Evolutionary conservation across 139 green algal genomes (phyloP).

Genomic region (Micractinium conductrix): DNA sequence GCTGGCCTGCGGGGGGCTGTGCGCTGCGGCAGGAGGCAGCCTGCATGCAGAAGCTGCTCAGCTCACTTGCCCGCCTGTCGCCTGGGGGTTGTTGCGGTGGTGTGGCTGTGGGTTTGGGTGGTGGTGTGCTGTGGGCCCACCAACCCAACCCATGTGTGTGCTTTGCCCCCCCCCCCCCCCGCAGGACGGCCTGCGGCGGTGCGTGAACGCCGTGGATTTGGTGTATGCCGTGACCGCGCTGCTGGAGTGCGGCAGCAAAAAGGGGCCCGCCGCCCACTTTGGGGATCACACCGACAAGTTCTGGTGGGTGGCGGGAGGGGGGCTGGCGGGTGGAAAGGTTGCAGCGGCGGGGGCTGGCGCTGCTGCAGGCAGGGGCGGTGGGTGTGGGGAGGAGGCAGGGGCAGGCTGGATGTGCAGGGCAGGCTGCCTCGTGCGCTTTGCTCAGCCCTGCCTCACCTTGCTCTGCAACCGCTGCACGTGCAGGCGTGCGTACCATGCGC

Average conservation of each 20-base stretch:
- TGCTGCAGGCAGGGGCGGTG: no score
- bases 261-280: constrained; percentile 2
- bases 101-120: no score
- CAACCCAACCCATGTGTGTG: no score
- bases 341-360: no score
- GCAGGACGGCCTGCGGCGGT: constrained; percentile 49
- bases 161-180: not conserved
- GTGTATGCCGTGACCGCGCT: constrained; percentile 66
- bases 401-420: not conserved
- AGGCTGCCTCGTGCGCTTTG: not conserved
- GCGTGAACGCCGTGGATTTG: constrained; percentile 58
- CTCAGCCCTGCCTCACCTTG: not conserved
- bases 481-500: constrained; percentile 45
- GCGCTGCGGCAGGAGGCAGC: no score
- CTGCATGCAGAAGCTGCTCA: no score
- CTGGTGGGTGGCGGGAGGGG: constrained; percentile 34
- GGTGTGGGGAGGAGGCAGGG: no score
- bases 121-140: no score
- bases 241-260: constrained; percentile 48
- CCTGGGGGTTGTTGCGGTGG: no score
- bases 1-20: no score
- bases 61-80: no score
- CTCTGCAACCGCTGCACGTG: not conserved
- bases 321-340: not conserved
- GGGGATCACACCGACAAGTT: constrained; percentile 42